These are phyloP conservation scores for Macrotyloma uniflorum DNA, from an alignment of 306 rosid species.

Conservation along the genomic window DNA sequence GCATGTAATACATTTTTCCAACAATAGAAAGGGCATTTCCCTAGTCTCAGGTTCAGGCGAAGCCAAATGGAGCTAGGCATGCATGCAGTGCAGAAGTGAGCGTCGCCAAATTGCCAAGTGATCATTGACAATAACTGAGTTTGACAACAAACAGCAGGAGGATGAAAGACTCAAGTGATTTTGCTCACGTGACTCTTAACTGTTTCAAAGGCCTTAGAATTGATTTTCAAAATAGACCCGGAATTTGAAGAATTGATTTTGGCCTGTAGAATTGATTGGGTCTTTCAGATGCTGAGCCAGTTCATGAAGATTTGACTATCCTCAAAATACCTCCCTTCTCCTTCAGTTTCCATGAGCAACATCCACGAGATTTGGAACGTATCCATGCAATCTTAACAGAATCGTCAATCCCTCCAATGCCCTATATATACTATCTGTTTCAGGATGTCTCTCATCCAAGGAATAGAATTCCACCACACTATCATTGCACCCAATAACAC, in stretches of 20 bases:
- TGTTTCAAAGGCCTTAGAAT: neutral
- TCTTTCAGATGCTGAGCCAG: neutral
- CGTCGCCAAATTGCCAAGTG: neutral
- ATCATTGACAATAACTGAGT: neutral
- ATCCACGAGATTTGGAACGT: constrained; percentile 46
- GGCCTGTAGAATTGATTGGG: neutral
- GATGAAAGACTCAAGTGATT: neutral
- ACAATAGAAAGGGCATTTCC: neutral
- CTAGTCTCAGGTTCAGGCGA: neutral
- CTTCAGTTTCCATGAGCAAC: constrained; percentile 39
- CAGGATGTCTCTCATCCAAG: constrained; percentile 56
- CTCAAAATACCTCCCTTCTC: constrained; percentile 22
- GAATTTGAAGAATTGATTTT: neutral
- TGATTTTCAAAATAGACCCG: neutral
- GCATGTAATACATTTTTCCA: neutral
- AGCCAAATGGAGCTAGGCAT: neutral
- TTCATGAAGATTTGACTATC: neutral
- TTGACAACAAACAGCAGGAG: neutral
- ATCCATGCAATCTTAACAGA: constrained; percentile 46
- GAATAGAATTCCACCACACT: constrained; percentile 54
- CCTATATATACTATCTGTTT: constrained; percentile 44
- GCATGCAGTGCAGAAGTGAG: neutral
- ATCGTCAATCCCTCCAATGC: constrained; percentile 48
- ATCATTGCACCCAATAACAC: constrained; percentile 50
- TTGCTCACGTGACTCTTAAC: neutral